These are phyloP conservation scores for Adansonia grandidieri DNA, from an alignment of 441 rosid species.

Conservation along the genomic window DNA sequence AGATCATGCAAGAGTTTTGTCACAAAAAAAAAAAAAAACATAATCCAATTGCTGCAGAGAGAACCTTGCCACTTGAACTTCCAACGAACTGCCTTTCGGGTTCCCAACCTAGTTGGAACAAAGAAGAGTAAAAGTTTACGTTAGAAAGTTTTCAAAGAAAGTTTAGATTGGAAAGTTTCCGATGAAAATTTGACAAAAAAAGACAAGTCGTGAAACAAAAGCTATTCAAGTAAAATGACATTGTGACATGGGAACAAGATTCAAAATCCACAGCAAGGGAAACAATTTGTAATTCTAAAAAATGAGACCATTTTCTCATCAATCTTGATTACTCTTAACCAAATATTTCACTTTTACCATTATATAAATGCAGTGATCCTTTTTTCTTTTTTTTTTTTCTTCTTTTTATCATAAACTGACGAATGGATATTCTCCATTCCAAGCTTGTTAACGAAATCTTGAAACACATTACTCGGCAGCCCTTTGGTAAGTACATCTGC, in stretches of 20 bases:
- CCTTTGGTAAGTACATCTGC: too few relatives aligned
- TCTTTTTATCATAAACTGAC: too few relatives aligned
- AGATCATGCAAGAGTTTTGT: slow-evolving; percentile 1
- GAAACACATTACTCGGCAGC: too few relatives aligned
- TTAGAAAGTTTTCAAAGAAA: neutral
- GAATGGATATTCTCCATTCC: too few relatives aligned
- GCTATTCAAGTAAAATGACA: neutral
- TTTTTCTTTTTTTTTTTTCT: too few relatives aligned
- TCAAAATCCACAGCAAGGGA: neutral
- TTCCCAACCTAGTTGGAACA: slow-evolving; percentile 47
- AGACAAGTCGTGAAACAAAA: neutral
- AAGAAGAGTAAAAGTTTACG: neutral
- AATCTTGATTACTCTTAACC: too few relatives aligned
- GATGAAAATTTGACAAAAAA: neutral
- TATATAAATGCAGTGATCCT: too few relatives aligned
- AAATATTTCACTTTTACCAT: too few relatives aligned
- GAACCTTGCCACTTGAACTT: slow-evolving; percentile 62
- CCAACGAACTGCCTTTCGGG: slow-evolving; percentile 61
- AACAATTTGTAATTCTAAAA: neutral
- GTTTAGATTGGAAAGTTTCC: too few relatives aligned
- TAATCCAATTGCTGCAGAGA: slow-evolving; percentile 67
- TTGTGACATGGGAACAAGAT: neutral
- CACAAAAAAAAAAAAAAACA: slow-evolving; percentile 46
- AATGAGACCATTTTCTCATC: neutral
- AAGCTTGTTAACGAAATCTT: too few relatives aligned